These are phyloP conservation scores for Takashimella koratensis DNA, from an alignment of 1,284 basidiomycete species.

Conservation along the genomic window DNA sequence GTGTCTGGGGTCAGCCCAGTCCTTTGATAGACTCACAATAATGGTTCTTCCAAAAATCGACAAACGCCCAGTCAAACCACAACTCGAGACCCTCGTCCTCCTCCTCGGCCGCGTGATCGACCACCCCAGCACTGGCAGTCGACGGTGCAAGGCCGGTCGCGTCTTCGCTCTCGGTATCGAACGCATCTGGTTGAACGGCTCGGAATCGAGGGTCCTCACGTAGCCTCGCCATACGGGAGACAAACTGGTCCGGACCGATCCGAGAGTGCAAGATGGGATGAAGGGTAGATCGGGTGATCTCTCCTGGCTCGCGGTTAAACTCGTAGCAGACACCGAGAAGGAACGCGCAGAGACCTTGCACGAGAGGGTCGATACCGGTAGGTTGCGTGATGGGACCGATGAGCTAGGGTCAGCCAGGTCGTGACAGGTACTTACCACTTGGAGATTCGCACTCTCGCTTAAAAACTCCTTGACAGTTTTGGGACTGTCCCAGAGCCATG, in stretches of 20 bases:
- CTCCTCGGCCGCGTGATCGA: conserved; percentile 40
- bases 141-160: conserved; percentile 13
- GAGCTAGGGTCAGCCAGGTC: conserved; percentile 54
- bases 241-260: conserved; percentile 79
- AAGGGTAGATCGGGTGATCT: conserved; percentile 81
- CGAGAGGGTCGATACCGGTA: conserved; percentile 75
- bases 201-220: conserved; percentile 91
- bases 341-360: conserved; percentile 89
- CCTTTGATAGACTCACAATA: conserved; percentile 88
- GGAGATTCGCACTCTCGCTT: conserved; percentile 78
- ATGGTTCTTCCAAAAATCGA: conserved; percentile 99
- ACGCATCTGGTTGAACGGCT: conserved; percentile 73
- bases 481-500: conserved; percentile 98
- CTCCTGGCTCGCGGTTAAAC: conserved; percentile 87
- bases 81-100: conserved; percentile 71
- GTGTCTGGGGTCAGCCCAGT: conserved; percentile 47
- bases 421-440: conserved; percentile 62
- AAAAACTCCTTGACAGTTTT: conserved; percentile 83
- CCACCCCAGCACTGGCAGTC: conserved; percentile 25
- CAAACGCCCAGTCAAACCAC: conserved; percentile 97
- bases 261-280: conserved; percentile 78
- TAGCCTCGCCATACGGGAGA: conserved; percentile 78
- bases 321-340: conserved; percentile 91
- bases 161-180: conserved; percentile 45
- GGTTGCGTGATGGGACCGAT: conserved; percentile 92